These are phyloP conservation scores for Psilocybe azurescens DNA, from an alignment of 768 basidiomycete genomes.

Conservation along the genomic window DNA sequence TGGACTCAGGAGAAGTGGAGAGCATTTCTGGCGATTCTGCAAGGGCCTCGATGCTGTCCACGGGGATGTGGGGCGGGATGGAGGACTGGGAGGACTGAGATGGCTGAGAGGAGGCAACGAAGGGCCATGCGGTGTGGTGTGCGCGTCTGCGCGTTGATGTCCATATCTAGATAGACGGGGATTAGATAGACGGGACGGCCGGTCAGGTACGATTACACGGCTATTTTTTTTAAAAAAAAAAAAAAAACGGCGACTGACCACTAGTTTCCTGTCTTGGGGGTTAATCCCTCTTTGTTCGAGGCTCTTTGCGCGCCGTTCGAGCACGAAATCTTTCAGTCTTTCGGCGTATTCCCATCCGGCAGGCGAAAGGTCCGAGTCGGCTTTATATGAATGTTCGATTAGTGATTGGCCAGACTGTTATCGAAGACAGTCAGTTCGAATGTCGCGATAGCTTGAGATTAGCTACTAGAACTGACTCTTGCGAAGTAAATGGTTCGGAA, in stretches of 20 bases:
- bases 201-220: no score
- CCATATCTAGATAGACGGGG: conserved; percentile 74
- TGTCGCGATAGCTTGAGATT: neutral
- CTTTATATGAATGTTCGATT: conserved; percentile 98
- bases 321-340: conserved; percentile 86
- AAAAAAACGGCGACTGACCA: conserved; percentile 48
- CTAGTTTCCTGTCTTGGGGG: conserved; percentile 62
- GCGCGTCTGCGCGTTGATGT: conserved; percentile 93
- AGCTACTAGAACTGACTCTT: conserved; percentile 56
- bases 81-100: conserved; percentile 18
- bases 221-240: neutral
- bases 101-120: conserved; percentile 48
- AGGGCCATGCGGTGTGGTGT: conserved; percentile 97
- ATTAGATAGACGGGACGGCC: neutral
- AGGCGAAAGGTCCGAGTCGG: conserved; percentile 95
- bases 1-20: conserved; percentile 15
- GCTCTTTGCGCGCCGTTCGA: conserved; percentile 79
- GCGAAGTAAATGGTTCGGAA: conserved; percentile 97
- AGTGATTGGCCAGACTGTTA: conserved; percentile 94
- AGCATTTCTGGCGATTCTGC: conserved; percentile 19
- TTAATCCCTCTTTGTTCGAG: conserved; percentile 74
- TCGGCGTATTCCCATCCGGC: conserved; percentile 97
- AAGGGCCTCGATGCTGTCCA: conserved; percentile 14
- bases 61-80: conserved; percentile 21
- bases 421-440: neutral